Evolutionary conservation across 148 eudicot genomes (phyloP).

Genomic region (Camellia lanceoleosa): DNA sequence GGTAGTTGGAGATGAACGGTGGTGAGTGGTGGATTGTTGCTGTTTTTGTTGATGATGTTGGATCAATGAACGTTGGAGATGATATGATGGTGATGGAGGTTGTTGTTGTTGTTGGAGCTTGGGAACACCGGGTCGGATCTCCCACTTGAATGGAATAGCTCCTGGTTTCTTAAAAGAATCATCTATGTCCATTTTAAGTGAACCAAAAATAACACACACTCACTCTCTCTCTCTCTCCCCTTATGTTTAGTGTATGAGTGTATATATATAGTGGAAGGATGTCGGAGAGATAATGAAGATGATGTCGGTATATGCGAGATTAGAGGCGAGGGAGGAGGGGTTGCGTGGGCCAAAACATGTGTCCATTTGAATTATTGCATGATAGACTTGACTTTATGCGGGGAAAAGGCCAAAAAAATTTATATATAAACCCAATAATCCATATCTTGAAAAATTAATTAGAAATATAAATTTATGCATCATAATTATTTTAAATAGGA

Average conservation of each 20-base stretch:
- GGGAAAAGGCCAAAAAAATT: neutral
- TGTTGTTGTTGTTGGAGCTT: slow-evolving; percentile 28
- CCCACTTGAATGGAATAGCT: slow-evolving; percentile 65
- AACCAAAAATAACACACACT: neutral
- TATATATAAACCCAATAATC: no score
- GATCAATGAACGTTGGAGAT: neutral
- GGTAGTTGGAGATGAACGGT: slow-evolving; percentile 16
- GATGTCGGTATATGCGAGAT: slow-evolving; percentile 13
- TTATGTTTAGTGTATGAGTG: no score
- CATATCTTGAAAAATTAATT: no score
- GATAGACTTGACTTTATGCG: neutral
- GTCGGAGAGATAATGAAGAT: neutral
- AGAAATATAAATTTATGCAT: no score
- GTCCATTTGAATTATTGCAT: neutral
- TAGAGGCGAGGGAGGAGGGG: slow-evolving; percentile 18
- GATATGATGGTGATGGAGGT: neutral
- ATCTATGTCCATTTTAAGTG: slow-evolving; percentile 27
- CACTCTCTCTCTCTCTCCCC: neutral
- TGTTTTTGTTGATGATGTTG: slow-evolving; percentile 3
- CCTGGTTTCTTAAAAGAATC: slow-evolving; percentile 57
- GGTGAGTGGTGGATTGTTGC: neutral
- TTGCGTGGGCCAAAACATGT: slow-evolving; percentile 17
- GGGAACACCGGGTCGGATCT: slow-evolving; percentile 68
- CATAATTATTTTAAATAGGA: no score
- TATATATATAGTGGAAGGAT: neutral